Base-by-base conservation (phyloP, 495 filamentous ascomycete species). In the Xylaria curta region DNA sequence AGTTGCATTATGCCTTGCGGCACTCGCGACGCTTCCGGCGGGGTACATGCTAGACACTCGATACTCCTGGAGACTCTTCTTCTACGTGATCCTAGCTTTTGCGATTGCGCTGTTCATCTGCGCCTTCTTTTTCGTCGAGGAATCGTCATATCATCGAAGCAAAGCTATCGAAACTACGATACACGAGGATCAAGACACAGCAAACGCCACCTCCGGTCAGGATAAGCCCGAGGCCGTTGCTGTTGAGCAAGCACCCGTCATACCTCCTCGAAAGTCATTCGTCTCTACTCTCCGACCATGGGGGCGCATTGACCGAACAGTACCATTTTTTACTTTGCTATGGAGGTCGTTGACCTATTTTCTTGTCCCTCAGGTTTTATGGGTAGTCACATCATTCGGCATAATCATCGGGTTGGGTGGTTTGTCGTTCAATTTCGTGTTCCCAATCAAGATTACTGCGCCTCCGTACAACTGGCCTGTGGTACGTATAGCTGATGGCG, bases 81-180 rank as follows among this genome's bases (percentile, higher is more conserved):
- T 86, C 21, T 82, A 81, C 79, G 80, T 86, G 79, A 77, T 79
- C 54, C 85, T 87, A 17, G 89, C 88, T 0, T 91, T 91, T 69
- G 87, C 85, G 10, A 81, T 76, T n/a, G 82, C 82, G 0, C 79
- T 90, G 0, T 75, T 90, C 17, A 81, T 91, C 56, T 74, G 88
- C 5, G 86, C 88, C 9, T 90, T 91, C 77, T 80, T 90, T 71
- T 85, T 89, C 67, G 88, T 89, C 10, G 88, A 91, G 73, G 89
- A 91, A 76, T 89, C 89, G 0, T 78, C 82, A 0, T 91, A 89
- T 76, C 79, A 88, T 87, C 15, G 66, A 77, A 1, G 69, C 72
- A 28, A 72, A 44, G 0, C 31, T 54, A 0, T 66, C 59, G 13
- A 76, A 73, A 31, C 74, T 68, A 56, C 66, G 42, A 2, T 71